Percentiles rank a stretch among this genome's conserved stretches.
Conservation (phyloP, 2,329 filamentous ascomycete species). For the Colletotrichum agaves region DNA sequence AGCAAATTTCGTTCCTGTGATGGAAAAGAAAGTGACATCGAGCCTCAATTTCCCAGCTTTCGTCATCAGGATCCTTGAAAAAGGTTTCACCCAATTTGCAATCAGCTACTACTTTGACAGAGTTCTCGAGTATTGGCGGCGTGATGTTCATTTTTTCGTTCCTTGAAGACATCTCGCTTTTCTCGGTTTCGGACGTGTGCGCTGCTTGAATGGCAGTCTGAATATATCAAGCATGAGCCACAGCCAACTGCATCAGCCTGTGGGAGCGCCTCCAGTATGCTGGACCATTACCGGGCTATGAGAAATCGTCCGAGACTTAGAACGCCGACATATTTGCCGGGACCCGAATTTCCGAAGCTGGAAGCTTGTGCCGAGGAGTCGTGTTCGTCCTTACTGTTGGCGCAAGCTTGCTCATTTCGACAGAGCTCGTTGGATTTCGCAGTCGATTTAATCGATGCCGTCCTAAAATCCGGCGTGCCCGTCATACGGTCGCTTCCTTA, state of each 20-base stretch:
- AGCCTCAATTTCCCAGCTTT: not conserved
- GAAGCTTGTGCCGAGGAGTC: not conserved
- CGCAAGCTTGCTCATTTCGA: not conserved
- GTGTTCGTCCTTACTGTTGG: not conserved
- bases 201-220: no score
- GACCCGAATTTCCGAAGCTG: rapidly evolving
- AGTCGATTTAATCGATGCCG: not conserved
- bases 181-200: no score
- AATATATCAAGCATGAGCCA: not conserved
- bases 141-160: no score
- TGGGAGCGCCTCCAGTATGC: not conserved
- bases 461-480: not conserved
- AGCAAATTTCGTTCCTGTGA: not conserved
- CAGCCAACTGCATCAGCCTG: not conserved
- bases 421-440: slow-evolving; percentile 7
- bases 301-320: not conserved
- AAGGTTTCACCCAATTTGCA: no score
- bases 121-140: no score
- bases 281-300: slow-evolving; percentile 1
- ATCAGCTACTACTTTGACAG: no score
- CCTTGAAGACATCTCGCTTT: no score
- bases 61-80: not conserved
- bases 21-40: slow-evolving; percentile 6
- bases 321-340: not conserved
- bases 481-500: not conserved